Base-by-base conservation (phyloP, 2,329 filamentous ascomycete genomes). In the Venturia nashicola region DNA sequence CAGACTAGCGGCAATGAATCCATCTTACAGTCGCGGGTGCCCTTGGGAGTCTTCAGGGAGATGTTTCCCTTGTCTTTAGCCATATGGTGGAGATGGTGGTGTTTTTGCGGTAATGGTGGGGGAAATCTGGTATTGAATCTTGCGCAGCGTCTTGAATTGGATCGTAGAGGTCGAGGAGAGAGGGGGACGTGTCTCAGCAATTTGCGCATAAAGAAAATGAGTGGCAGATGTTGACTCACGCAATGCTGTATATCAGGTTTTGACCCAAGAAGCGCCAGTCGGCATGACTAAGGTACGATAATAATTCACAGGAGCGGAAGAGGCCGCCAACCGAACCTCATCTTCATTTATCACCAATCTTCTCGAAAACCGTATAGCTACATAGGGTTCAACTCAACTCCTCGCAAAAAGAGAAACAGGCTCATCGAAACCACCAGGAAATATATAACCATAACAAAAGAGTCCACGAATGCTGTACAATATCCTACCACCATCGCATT, bases 21-120 rank as follows among this genome's bases (percentile, higher is more conserved):
- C n/a, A 1, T n/a, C 32, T 57, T 57, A 57, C 86, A 96, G 75
- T 96, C 91, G 73, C 90, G 89, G 68, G 91, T 96, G 69, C 91
- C 91, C 82, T 96, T 96, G 67, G 91, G 90, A 72, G 88, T 90
- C 81, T 96, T 96, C 73, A 95, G 85, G 76, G 88, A 86, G 63
- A 73, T 70, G 46, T 59, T 59, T 7, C 61, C 64, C 48, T 64
- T 61, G 18, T 64, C 62, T 51, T 64, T 42, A 12, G 23, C 62
- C 62, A 64, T 64, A 3, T 36, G 51, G 32, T 36, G 14, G 27
- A 36, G 39, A n/a, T 57, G 14, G 51, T 4, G 51, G 51, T 4
- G 51, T 51, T 8, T 27, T 36, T n/a, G 51, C 18, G 16, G 32
- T 36, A 2, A 9, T 36, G 11, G 51, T 34, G 51, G 18, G 18